phyloP scores from a whole-genome alignment of 2,329 filamentous ascomycete genomes.

The Aspergillus ustus region DNA sequence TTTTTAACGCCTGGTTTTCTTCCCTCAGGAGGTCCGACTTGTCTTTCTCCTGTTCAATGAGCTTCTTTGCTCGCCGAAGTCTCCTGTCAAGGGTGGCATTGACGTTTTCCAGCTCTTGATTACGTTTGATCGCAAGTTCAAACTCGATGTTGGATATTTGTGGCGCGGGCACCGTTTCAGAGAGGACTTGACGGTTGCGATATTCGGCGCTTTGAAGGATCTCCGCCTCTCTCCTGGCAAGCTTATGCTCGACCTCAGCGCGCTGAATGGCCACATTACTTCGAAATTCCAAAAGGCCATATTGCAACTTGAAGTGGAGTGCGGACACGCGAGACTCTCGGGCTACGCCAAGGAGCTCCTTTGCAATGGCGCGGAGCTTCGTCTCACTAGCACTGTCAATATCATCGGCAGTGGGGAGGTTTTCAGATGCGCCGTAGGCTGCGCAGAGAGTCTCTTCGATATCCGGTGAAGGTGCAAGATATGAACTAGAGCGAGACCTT shows the following conservation, averaged over 20 bases:
- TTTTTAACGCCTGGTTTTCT: constrained; percentile 76
- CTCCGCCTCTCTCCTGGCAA: constrained; percentile 86
- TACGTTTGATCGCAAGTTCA: constrained; percentile 62
- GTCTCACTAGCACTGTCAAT: constrained; percentile 57
- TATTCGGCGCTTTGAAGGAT: constrained; percentile 77
- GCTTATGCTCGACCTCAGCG: constrained; percentile 87
- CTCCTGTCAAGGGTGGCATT: constrained; percentile 67
- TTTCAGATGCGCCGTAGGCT: constrained; percentile 48
- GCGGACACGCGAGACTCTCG: constrained; percentile 77
- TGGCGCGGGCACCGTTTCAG: constrained; percentile 52
- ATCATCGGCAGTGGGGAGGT: constrained; percentile 55
- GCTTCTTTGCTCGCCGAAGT: constrained; percentile 73
- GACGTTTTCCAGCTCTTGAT: constrained; percentile 69
- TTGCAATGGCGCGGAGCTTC: constrained; percentile 59
- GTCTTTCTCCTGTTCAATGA: constrained; percentile 78
- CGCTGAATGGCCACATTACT: constrained; percentile 83
- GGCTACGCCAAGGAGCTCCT: constrained; percentile 58
- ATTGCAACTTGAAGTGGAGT: constrained; percentile 88
- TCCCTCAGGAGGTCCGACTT: constrained; percentile 72
- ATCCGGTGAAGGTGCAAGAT: constrained; percentile 54
- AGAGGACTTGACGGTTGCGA: constrained; percentile 65
- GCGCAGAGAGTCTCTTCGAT: constrained; percentile 47
- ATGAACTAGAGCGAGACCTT: constrained; percentile 41
- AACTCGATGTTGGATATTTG: constrained; percentile 54
- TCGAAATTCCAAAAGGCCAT: constrained; percentile 81